Percentiles rank a stretch among this genome's conserved stretches.
Evolutionary conservation across 2,329 filamentous ascomycete species (phyloP).

Genomic region (Seiridium cupressi): DNA sequence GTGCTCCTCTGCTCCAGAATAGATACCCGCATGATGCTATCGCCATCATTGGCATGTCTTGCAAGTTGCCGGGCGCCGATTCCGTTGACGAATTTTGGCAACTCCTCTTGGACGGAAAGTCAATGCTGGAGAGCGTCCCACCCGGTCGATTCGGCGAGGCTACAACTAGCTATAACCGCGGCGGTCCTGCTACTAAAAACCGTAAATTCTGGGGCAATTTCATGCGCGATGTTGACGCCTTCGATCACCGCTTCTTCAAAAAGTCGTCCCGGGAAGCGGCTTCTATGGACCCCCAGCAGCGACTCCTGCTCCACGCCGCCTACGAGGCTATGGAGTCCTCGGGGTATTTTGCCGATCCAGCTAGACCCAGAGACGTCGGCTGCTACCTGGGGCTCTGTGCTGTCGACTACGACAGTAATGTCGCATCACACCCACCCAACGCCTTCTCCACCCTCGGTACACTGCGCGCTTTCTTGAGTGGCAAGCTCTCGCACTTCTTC

Average conservation of each 20-base stretch:
- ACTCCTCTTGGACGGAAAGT: neutral
- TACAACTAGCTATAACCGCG: neutral
- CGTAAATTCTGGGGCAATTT: conserved; percentile 23
- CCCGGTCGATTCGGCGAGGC: neutral
- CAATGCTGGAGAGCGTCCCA: neutral
- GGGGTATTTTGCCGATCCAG: conserved; percentile 17
- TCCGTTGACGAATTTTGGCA: neutral
- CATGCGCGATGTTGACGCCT: conserved; percentile 22
- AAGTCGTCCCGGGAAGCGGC: conserved; percentile 17
- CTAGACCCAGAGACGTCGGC: conserved; percentile 21
- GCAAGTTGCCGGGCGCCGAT: neutral
- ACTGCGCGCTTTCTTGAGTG: conserved; percentile 23
- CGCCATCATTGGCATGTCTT: neutral
- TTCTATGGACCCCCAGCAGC: conserved; percentile 19
- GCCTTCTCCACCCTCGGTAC: conserved; percentile 33
- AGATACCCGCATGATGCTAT: neutral
- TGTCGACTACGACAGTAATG: conserved; percentile 39
- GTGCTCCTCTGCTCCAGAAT: neutral
- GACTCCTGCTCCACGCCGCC: conserved; percentile 15
- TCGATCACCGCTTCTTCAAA: conserved; percentile 23
- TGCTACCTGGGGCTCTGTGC: conserved; percentile 34
- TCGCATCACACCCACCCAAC: conserved; percentile 31
- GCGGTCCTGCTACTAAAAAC: conserved; percentile 9
- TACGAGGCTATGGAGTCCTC: conserved; percentile 25
- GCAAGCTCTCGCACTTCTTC: conserved; percentile 30